Base-by-base conservation (phyloP, 2,329 filamentous ascomycete genomes). In the Chaetothyriales sp. region DNA sequence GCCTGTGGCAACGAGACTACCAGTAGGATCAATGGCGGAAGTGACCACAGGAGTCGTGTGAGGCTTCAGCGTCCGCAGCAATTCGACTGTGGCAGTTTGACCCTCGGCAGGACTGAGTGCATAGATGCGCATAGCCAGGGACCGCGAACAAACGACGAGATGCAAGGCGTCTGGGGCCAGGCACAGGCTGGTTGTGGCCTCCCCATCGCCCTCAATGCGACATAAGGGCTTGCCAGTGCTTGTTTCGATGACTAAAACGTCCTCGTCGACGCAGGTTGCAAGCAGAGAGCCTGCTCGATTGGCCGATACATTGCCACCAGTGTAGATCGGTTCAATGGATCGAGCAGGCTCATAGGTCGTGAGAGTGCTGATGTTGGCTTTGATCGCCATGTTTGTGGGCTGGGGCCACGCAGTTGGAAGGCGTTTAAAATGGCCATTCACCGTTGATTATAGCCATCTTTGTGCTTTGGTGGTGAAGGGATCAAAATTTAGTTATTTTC, bases 91-190 rank as follows among this genome's bases (percentile, higher is more conserved):
- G 3, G 72, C 68, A 39, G 77, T 73, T 18, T 77, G 73, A 25
- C 72, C 66, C 49, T 71, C 71, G 18, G 78, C 78, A 22, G 74
- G 71, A 48, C 76, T 75, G 22, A 98, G 73, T 18, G 83, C 70
- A 69, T 86, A 96, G 58, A 96, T 88, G 63, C 86, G 84, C 88
- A 96, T 93, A 5, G 88, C 89, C 50, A 95, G 75, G n/a, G 90
- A 96, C 59, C 90, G 82, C 18, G 92, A 98, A 71, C 89, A 96
- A 59, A 93, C 72, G 57, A 95, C 81, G 50, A 96, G 77, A 66
- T 95, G 87, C 22, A 86, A 88, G 7, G 81, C 87, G 54, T 85
- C 86, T 0, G 89, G 88, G 0, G 90, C 93, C 59, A 98, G 84
- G 25, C 68, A 66, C 54, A 72, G 56, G 54, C 68, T 71, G 15